Evolutionary conservation across 345 rosid genomes (phyloP).

Genomic region (Aegle marmelos): DNA sequence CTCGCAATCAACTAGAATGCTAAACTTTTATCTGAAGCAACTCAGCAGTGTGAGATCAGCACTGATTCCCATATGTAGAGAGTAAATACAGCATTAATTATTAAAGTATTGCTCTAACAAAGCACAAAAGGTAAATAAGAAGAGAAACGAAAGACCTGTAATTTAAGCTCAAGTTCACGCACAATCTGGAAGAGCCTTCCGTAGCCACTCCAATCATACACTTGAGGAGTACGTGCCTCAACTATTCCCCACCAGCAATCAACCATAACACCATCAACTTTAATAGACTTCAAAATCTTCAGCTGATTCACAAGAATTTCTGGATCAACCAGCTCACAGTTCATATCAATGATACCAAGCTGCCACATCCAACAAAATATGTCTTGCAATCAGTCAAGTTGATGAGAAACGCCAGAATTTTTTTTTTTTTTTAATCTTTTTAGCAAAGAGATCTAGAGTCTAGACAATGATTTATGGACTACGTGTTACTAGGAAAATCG

Average conservation of each 20-base stretch:
- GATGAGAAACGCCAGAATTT: not conserved
- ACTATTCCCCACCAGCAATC: conserved; percentile 99
- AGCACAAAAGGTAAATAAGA: not conserved
- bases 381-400: not conserved
- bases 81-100: not conserved
- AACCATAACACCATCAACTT: conserved; percentile 87
- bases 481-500: not conserved
- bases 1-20: not conserved
- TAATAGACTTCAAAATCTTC: conserved; percentile 58
- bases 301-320: conserved; percentile 61
- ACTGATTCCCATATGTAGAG: not conserved
- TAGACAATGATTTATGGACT: not conserved
- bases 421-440: not conserved
- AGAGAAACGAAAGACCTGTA: conserved; percentile 42
- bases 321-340: conserved; percentile 67
- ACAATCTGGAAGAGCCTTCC: conserved; percentile 78
- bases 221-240: conserved; percentile 70
- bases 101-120: not conserved
- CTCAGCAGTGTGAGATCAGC: not conserved
- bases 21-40: not conserved
- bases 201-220: conserved; percentile 85
- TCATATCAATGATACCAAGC: conserved; percentile 75
- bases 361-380: conserved; percentile 28
- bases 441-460: not conserved
- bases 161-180: conserved; percentile 68